Conservation (phyloP, 192 early-diverging fungal species). For the Cladochytrium replicatum region DNA sequence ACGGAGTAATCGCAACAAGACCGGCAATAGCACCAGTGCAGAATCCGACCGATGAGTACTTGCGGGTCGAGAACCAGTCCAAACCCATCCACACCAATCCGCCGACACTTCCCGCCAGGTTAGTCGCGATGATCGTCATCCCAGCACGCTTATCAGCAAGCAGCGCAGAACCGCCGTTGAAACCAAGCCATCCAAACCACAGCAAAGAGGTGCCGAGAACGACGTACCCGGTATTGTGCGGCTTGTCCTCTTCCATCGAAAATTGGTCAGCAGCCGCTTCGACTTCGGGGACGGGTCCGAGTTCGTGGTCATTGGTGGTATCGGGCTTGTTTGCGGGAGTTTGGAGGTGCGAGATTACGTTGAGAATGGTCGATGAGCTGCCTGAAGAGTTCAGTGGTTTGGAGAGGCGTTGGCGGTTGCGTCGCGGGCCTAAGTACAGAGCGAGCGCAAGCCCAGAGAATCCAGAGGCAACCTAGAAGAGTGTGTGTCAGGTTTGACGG, state of each 20-base stretch:
- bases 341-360: no score
- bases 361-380: no score
- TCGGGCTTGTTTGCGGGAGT: no score
- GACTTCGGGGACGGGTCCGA: no score
- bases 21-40: no score
- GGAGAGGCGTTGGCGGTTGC: constrained; percentile 50
- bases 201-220: constrained; percentile 66
- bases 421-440: constrained; percentile 71
- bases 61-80: constrained; percentile 32
- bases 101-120: constrained; percentile 53
- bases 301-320: no score
- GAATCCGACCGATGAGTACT: no score
- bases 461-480: constrained; percentile 75
- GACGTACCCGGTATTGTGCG: constrained; percentile 69
- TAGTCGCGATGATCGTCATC: constrained; percentile 60
- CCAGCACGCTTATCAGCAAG: constrained; percentile 59
- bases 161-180: constrained; percentile 68
- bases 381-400: no score
- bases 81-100: constrained; percentile 61
- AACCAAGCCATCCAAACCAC: constrained; percentile 83
- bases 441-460: constrained; percentile 69
- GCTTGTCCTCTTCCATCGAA: constrained; percentile 43
- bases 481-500: no score
- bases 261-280: not conserved
- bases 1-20: not conserved